phyloP scores from a whole-genome alignment of 139 green algal species.

The Asterochloris sp. region DNA sequence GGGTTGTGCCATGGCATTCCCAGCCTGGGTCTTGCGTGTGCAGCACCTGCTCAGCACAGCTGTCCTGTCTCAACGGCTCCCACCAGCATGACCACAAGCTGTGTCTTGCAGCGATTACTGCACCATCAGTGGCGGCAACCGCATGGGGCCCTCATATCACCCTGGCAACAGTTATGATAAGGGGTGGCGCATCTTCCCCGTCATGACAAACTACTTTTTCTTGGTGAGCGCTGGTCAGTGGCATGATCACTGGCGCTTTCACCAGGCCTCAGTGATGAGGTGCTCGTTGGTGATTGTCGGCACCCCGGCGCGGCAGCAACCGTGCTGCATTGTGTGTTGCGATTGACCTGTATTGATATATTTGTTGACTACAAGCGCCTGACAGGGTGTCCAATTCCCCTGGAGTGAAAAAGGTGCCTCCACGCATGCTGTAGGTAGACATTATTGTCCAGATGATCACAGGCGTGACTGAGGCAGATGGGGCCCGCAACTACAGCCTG shows the following conservation, averaged over 20 bases:
- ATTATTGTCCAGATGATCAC: conserved; percentile 24
- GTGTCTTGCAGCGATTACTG: conserved; percentile 5
- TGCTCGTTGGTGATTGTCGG: no score
- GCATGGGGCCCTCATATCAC: neutral
- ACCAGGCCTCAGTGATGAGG: no score
- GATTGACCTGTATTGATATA: no score
- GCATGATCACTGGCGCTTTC: neutral
- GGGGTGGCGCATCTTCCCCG: conserved; percentile 14
- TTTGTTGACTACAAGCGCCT: no score
- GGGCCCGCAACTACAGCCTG: neutral
- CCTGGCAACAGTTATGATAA: neutral
- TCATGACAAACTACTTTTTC: conserved; percentile 16
- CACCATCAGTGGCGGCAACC: neutral
- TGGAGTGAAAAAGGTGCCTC: neutral
- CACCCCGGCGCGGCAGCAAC: no score
- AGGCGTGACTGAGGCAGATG: neutral
- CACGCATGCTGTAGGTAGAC: conserved; percentile 3
- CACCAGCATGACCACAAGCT: no score
- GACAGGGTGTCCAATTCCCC: no score
- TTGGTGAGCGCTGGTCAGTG: neutral
- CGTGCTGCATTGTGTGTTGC: no score
- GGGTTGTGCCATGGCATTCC: no score
- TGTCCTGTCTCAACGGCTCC: no score
- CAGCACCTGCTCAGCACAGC: no score
- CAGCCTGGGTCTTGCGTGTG: no score